Percentiles rank a stretch among this genome's conserved stretches.
phyloP scores from a whole-genome alignment of 1,139 yeast genomes.

The Scheffersomyces lignicola region DNA sequence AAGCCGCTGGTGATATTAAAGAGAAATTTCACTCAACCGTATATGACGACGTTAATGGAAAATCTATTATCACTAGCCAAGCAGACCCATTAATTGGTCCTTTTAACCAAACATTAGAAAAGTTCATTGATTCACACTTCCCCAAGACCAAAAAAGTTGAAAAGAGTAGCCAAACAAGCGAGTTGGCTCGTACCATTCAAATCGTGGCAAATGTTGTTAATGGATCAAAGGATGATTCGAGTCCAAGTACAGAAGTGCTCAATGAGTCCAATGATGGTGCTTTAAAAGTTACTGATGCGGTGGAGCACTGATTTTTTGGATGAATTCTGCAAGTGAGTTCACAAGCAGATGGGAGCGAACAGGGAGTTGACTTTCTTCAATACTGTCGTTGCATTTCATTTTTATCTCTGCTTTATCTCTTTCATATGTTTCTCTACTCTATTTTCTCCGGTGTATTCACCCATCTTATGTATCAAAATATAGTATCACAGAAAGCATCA shows the following conservation, averaged over 20 bases:
- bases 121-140: conserved; percentile 28
- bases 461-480: neutral
- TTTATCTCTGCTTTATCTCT: neutral
- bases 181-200: conserved; percentile 48
- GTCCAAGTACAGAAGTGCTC: too few species aligned
- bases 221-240: conserved; percentile 12
- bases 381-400: neutral
- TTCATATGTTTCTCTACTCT: neutral
- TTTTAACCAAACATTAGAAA: conserved; percentile 53
- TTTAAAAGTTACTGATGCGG: too few species aligned
- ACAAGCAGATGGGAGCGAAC: too few species aligned
- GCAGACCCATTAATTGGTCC: conserved; percentile 67
- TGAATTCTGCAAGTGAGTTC: too few species aligned
- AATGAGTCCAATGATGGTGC: too few species aligned
- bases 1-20: conserved; percentile 39
- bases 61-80: conserved; percentile 58
- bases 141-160: conserved; percentile 50
- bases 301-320: too few species aligned
- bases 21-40: conserved; percentile 17
- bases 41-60: conserved; percentile 55
- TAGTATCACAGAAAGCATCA: too few species aligned
- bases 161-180: conserved; percentile 48
- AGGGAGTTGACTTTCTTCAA: conserved; percentile 1
- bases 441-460: neutral
- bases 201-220: conserved; percentile 40